Conservation (phyloP, 495 filamentous ascomycete species). For the Lentithecium fluviatile region DNA sequence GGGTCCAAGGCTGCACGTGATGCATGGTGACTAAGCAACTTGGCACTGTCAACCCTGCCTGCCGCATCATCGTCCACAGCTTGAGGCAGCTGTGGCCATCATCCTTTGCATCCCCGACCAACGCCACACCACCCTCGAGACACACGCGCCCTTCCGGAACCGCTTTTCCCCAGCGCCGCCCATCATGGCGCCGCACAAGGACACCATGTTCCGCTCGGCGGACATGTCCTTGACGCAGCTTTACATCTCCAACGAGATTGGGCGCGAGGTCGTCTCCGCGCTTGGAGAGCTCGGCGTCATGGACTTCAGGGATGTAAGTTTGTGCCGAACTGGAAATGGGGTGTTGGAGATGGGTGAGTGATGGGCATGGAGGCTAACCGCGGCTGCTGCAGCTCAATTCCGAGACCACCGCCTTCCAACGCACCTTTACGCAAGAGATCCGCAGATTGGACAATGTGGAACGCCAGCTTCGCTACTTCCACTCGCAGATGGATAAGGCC, state of each 20-base stretch:
- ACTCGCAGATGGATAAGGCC: conserved; percentile 89
- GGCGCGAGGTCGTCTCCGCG: conserved; percentile 93
- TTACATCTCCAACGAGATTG: conserved; percentile 97
- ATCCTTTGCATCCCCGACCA: conserved; percentile 6
- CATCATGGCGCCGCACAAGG: conserved; percentile 59
- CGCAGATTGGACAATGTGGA: conserved; percentile 96
- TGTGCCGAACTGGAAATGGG: neutral
- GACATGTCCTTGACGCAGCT: conserved; percentile 99
- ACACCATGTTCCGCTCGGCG: conserved; percentile 98
- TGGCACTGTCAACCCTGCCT: conserved; percentile 7
- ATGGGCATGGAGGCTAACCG: conserved; percentile 25
- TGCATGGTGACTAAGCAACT: neutral
- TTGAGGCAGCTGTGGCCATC: conserved; percentile 16
- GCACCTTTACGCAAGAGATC: conserved; percentile 97
- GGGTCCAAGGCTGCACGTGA: neutral
- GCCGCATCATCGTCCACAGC: conserved; percentile 12
- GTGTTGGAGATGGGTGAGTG: conserved; percentile 12
- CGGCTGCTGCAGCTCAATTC: conserved; percentile 67
- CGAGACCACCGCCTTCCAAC: conserved; percentile 88
- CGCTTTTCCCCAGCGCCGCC: conserved; percentile 23
- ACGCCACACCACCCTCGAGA: conserved; percentile 4
- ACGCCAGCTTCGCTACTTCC: conserved; percentile 96
- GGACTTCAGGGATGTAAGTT: conserved; percentile 92
- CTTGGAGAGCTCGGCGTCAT: conserved; percentile 93
- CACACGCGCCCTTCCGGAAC: neutral